Conservation (phyloP, 768 basidiomycete species). For the Mycena vitilis region DNA sequence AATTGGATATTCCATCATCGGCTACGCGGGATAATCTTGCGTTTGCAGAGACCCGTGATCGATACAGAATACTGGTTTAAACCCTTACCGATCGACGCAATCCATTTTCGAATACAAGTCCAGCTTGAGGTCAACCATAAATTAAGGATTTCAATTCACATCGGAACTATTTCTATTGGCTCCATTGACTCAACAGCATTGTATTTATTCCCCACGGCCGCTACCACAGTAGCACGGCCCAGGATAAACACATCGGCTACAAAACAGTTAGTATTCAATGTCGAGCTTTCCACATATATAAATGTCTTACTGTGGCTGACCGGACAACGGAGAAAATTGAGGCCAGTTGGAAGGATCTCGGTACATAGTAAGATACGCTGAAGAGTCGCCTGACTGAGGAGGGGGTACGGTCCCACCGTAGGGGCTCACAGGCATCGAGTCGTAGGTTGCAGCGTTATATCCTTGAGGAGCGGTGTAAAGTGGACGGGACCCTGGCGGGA, state of each 20-base stretch:
- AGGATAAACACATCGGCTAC: conserved; percentile 10
- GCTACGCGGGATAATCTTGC: no score
- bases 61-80: no score
- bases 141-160: no score
- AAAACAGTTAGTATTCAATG: background rate
- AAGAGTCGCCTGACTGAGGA: background rate
- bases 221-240: conserved; percentile 5
- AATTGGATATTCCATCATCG: no score
- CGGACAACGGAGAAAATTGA: background rate
- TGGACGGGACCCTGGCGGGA: background rate
- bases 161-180: no score
- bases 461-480: background rate
- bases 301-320: background rate
- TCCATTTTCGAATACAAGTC: no score
- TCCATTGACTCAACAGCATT: background rate
- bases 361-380: background rate
- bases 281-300: background rate
- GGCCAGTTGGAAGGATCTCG: conserved; percentile 8
- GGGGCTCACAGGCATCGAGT: background rate
- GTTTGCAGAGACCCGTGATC: no score
- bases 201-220: background rate
- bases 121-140: no score
- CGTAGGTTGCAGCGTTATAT: background rate
- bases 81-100: no score
- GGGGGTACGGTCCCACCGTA: background rate